Conservation (phyloP, 1,284 basidiomycete species). For the Dichomitus squalens region DNA sequence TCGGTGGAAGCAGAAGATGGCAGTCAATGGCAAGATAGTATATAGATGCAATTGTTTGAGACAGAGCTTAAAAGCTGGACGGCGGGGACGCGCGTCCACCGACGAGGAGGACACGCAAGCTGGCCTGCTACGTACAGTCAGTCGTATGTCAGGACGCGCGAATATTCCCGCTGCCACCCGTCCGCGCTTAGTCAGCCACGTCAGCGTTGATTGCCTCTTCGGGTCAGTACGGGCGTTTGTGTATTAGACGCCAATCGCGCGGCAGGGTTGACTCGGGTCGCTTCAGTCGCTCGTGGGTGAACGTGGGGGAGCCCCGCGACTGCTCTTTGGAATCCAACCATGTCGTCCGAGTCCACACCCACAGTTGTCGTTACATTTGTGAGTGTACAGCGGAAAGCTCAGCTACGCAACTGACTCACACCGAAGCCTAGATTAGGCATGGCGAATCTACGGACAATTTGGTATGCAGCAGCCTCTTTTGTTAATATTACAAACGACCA, state of each 20-base stretch:
- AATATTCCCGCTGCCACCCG: slow-evolving; percentile 1
- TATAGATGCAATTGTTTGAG: neutral
- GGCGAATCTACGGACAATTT: slow-evolving; percentile 78
- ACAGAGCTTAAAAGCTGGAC: slow-evolving; percentile 7
- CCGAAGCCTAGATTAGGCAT: slow-evolving; percentile 55
- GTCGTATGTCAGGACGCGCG: neutral
- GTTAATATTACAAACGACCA: no score
- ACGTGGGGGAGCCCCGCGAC: neutral
- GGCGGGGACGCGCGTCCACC: slow-evolving; percentile 29
- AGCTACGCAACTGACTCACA: neutral
- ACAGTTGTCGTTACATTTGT: slow-evolving; percentile 33
- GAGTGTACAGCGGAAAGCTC: slow-evolving; percentile 3
- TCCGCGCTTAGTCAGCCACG: slow-evolving; percentile 4
- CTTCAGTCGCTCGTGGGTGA: neutral
- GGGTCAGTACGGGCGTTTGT: no score
- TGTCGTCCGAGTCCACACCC: slow-evolving; percentile 13
- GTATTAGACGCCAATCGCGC: neutral
- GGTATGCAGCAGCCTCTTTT: slow-evolving; percentile 32
- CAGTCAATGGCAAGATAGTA: neutral
- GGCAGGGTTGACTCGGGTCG: neutral
- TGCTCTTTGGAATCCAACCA: neutral
- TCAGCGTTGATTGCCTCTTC: neutral
- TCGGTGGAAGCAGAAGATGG: neutral
- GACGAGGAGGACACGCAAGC: slow-evolving; percentile 9
- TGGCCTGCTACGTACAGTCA: slow-evolving; percentile 15